Percentiles rank a stretch among this genome's conserved stretches.
Conservation (phyloP, 2,329 filamentous ascomycete genomes). For the Aspergillus ruber region DNA sequence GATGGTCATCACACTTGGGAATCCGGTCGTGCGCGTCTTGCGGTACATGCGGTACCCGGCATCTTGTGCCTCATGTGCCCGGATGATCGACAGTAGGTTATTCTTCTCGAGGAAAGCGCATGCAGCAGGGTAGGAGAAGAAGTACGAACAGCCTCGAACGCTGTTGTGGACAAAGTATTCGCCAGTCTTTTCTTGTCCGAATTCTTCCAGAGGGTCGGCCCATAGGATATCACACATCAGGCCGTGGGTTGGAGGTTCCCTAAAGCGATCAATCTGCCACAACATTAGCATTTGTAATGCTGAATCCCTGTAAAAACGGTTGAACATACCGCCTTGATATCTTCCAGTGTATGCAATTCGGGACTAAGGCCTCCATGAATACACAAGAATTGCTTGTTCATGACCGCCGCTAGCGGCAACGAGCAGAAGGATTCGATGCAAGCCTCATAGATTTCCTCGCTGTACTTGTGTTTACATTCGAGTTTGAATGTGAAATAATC, state of each 20-base stretch:
- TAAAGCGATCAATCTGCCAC: constrained; percentile 84
- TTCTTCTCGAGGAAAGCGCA: constrained; percentile 99
- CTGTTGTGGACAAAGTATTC: constrained; percentile 98
- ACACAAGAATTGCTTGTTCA: constrained; percentile 99
- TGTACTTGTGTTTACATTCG: constrained; percentile 99
- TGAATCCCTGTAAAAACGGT: not conserved
- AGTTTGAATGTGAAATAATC: constrained; percentile 99
- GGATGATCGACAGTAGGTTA: constrained; percentile 92
- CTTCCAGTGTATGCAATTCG: constrained; percentile 90
- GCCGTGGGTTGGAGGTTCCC: constrained; percentile 92
- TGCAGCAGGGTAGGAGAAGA: constrained; percentile 96
- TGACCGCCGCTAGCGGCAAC: constrained; percentile 86
- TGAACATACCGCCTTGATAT: constrained; percentile 70
- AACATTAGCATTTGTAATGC: constrained; percentile 12
- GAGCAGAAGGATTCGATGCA: constrained; percentile 98
- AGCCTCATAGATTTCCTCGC: constrained; percentile 88
- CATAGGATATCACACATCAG: constrained; percentile 99
- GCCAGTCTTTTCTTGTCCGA: constrained; percentile 95
- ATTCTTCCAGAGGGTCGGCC: constrained; percentile 96
- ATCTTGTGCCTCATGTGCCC: constrained; percentile 96
- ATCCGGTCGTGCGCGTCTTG: constrained; percentile 95
- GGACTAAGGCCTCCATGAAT: constrained; percentile 96
- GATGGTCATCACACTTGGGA: constrained; percentile 99
- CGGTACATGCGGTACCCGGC: constrained; percentile 98
- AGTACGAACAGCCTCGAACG: constrained; percentile 96